Conservation (phyloP, 2,329 filamentous ascomycete genomes). For the Cladobotryum mycophilum region DNA sequence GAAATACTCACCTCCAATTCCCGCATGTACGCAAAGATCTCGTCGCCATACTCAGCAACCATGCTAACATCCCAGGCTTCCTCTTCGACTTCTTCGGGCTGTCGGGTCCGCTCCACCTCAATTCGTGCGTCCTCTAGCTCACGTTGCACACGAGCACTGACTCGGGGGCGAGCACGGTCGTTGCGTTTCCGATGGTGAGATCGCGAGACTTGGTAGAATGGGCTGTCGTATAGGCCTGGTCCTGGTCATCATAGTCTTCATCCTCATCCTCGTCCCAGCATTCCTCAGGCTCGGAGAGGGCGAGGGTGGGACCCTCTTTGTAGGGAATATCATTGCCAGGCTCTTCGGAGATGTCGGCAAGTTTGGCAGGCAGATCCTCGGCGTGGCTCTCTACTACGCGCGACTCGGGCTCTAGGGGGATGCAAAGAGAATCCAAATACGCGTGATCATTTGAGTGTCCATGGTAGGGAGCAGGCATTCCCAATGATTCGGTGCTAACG, state of each 20-base stretch:
- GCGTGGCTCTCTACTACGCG: conserved; percentile 19
- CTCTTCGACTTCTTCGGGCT: conserved; percentile 73
- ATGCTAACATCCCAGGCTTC: conserved; percentile 92
- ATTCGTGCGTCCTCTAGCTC: conserved; percentile 64
- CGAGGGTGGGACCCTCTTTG: conserved; percentile 20
- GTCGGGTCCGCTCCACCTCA: conserved; percentile 63
- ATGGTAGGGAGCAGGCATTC: conserved; percentile 1
- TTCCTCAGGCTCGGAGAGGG: conserved; percentile 50
- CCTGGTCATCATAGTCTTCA: conserved; percentile 54
- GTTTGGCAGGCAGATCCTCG: conserved; percentile 20
- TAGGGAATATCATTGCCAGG: conserved; percentile 18
- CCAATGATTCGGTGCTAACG: not conserved
- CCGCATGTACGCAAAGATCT: conserved; percentile 91
- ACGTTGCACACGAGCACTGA: conserved; percentile 60
- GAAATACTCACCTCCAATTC: conserved; percentile 67
- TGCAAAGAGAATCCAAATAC: conserved; percentile 23
- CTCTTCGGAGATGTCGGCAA: conserved; percentile 27
- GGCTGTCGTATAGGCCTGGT: conserved; percentile 69
- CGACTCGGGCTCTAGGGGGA: conserved; percentile 20
- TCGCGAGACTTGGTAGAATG: conserved; percentile 68
- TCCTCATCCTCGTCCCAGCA: conserved; percentile 74
- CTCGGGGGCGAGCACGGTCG: conserved; percentile 64
- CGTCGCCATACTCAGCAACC: conserved; percentile 93
- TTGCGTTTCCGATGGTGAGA: conserved; percentile 45
- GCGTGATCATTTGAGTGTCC: conserved; percentile 18